phyloP scores from a whole-genome alignment of 176 grass and related monocot species.

The Zoysia pacifica region DNA sequence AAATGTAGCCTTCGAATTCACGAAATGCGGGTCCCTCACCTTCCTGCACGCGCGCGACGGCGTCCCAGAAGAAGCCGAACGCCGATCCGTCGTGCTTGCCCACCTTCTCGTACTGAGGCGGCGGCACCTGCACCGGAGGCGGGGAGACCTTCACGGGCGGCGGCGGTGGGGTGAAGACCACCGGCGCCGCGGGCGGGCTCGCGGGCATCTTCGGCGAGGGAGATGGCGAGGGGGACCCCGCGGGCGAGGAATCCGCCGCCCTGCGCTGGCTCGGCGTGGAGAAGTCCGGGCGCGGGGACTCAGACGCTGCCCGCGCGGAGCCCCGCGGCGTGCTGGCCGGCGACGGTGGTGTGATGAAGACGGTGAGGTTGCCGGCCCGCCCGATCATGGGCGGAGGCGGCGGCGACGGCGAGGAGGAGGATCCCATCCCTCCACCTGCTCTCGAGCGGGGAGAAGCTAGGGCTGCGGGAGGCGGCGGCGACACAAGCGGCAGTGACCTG shows the following conservation, averaged over 20 bases:
- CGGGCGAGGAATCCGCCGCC: conserved; percentile 9
- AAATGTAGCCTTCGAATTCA: neutral
- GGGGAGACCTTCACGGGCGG: conserved; percentile 42
- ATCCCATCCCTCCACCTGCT: conserved; percentile 21
- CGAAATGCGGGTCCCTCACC: conserved; percentile 44
- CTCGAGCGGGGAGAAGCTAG: neutral
- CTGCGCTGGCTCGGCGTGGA: conserved; percentile 32
- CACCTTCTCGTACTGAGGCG: conserved; percentile 64
- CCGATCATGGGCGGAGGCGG: conserved; percentile 74
- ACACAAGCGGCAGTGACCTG: conserved; percentile 3
- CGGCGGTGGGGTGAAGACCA: conserved; percentile 31
- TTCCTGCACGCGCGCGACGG: conserved; percentile 82
- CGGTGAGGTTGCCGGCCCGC: conserved; percentile 79
- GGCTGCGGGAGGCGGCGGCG: neutral
- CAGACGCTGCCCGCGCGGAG: conserved; percentile 29
- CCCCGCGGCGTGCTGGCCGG: conserved; percentile 45
- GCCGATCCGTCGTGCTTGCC: conserved; percentile 62
- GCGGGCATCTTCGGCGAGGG: conserved; percentile 31
- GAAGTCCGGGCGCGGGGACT: conserved; percentile 27
- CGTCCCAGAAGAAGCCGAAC: conserved; percentile 88
- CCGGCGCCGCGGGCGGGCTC: conserved; percentile 19
- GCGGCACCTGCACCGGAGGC: conserved; percentile 73
- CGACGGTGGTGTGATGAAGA: conserved; percentile 86
- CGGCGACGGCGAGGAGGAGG: conserved; percentile 31
- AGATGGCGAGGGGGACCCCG: neutral